Evolutionary conservation across 495 filamentous ascomycete genomes (phyloP).

Genomic region (Xylaria castorea): DNA sequence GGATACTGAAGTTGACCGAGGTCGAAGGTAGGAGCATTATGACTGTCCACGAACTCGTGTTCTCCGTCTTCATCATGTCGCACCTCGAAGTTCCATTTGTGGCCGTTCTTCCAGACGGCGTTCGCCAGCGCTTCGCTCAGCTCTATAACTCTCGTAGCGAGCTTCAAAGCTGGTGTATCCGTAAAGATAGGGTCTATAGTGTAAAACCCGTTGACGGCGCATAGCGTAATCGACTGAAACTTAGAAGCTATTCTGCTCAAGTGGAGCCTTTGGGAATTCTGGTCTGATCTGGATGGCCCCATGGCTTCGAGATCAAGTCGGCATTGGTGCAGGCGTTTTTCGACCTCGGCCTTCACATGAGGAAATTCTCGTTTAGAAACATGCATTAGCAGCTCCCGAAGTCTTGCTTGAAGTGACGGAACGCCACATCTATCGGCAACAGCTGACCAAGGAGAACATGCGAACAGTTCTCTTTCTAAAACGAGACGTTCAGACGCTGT

Average conservation of each 20-base stretch:
- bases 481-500: constrained; percentile 25
- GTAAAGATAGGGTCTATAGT: not conserved
- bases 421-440: not conserved
- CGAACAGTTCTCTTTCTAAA: constrained; percentile 43
- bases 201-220: not conserved
- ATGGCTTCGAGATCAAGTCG: not conserved
- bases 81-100: not conserved
- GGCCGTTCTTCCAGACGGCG: not conserved
- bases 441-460: not conserved
- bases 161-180: not conserved
- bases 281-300: not conserved
- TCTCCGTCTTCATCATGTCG: not conserved
- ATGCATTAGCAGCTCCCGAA: not conserved
- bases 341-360: not conserved
- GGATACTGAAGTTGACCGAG: not conserved
- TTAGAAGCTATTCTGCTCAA: not conserved
- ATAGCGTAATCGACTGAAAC: not conserved
- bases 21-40: too few relatives aligned
- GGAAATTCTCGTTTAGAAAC: not conserved
- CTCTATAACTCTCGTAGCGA: not conserved
- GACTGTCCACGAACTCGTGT: not conserved
- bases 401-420: not conserved
- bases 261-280: not conserved
- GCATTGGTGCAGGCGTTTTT: not conserved
- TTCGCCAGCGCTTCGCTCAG: not conserved